Evolutionary conservation across 1,284 basidiomycete species (phyloP).

Genomic region (Takashimella koratensis): DNA sequence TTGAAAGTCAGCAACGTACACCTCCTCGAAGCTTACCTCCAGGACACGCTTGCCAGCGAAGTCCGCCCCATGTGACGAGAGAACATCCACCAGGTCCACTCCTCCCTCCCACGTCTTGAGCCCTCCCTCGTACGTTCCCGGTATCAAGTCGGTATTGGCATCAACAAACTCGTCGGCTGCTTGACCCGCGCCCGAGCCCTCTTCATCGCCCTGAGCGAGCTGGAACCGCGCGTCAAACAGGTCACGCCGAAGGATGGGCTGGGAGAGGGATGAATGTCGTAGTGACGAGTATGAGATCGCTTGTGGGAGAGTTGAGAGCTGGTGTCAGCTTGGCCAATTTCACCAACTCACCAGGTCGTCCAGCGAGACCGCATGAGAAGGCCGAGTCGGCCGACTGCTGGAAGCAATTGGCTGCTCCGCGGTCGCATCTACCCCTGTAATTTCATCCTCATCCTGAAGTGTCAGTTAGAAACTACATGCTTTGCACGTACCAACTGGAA

Average conservation of each 20-base stretch:
- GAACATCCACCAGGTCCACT: conserved; percentile 67
- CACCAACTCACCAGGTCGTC: conserved; percentile 35
- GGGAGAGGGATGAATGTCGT: not conserved
- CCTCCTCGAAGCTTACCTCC: conserved; percentile 64
- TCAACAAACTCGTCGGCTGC: conserved; percentile 58
- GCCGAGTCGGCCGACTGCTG: conserved; percentile 9
- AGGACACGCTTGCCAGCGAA: conserved; percentile 55
- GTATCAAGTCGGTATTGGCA: conserved; percentile 82
- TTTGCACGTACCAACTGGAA: conserved; percentile 43
- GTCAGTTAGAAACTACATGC: too few relatives aligned
- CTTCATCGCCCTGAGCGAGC: conserved; percentile 54
- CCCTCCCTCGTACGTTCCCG: conserved; percentile 91
- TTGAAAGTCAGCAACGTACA: too few relatives aligned
- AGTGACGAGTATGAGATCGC: not conserved
- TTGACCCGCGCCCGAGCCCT: conserved; percentile 29
- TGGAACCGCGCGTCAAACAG: conserved; percentile 93
- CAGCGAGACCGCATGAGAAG: conserved; percentile 31
- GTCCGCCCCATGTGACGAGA: conserved; percentile 9
- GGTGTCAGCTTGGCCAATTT: not conserved
- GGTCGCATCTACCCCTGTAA: conserved; percentile 14
- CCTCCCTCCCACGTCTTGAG: conserved; percentile 98
- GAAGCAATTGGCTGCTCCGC: not conserved
- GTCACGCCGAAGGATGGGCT: conserved; percentile 63
- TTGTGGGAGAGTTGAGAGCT: not conserved
- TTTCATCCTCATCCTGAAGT: conserved; percentile 23